Conservation (phyloP, 176 grass and related monocot species). For the Oropetium thomaeum region DNA sequence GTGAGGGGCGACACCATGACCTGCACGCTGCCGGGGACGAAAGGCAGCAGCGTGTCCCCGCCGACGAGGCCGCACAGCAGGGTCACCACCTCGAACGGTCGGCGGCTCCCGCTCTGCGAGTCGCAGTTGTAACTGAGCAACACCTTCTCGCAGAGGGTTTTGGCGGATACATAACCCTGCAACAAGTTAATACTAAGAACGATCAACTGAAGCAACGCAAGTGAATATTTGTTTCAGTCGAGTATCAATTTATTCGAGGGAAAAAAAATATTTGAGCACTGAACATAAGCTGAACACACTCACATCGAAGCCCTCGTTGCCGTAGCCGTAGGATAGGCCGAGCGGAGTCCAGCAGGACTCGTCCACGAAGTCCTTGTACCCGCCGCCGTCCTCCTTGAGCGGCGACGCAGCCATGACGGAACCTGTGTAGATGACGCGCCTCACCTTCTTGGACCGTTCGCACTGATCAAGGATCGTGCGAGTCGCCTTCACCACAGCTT, state of each 20-base stretch:
- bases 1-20: conserved; percentile 29
- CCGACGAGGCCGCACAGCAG: conserved; percentile 44
- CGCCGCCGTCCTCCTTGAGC: conserved; percentile 17
- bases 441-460: conserved; percentile 40
- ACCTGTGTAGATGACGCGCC: conserved; percentile 53
- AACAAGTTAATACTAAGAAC: neutral
- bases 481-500: conserved; percentile 32
- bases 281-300: no score
- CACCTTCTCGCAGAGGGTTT: conserved; percentile 26
- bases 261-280: neutral
- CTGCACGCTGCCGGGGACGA: neutral
- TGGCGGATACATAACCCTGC: conserved; percentile 40
- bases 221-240: no score
- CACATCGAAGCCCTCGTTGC: conserved; percentile 11
- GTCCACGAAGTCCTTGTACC: conserved; percentile 24
- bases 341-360: conserved; percentile 52
- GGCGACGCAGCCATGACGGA: conserved; percentile 38
- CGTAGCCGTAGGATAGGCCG: conserved; percentile 3
- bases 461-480: conserved; percentile 38
- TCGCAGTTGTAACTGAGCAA: conserved; percentile 21
- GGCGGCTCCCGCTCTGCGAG: neutral
- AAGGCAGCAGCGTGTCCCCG: conserved; percentile 29
- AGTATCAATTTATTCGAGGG: no score
- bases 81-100: conserved; percentile 52
- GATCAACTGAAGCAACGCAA: no score